These are phyloP conservation scores for Tuber calosporum DNA, from an alignment of 495 filamentous ascomycete genomes.

Conservation along the genomic window DNA sequence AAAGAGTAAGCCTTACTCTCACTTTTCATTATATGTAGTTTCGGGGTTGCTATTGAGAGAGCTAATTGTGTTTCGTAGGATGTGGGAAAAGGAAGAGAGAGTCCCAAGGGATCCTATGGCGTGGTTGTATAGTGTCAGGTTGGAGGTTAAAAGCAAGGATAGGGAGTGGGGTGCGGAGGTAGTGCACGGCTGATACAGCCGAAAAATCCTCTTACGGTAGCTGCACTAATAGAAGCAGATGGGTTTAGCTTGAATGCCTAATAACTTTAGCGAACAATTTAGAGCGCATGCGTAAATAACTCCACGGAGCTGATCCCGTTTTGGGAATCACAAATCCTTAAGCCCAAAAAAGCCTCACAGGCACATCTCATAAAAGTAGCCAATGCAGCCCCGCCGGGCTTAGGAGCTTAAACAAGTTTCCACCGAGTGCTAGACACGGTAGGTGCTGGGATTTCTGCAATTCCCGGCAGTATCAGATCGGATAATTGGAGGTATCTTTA, in stretches of 20 bases:
- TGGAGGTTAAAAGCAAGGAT: constrained; percentile 14
- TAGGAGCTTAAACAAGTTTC: not conserved
- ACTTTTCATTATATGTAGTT: not conserved
- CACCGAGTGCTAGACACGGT: not conserved
- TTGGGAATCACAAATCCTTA: not conserved
- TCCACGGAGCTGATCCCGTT: not conserved
- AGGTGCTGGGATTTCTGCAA: not conserved
- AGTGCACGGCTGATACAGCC: not conserved
- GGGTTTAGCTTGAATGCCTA: not conserved
- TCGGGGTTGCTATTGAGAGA: not conserved
- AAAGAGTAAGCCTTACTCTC: constrained; percentile 10
- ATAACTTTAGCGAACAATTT: not conserved
- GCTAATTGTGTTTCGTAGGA: not conserved
- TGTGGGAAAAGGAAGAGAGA: constrained; percentile 10
- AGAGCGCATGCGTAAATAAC: not conserved
- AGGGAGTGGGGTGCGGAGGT: not conserved
- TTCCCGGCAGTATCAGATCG: not conserved
- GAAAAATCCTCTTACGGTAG: not conserved
- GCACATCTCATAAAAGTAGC: not conserved
- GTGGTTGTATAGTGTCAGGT: constrained; percentile 37
- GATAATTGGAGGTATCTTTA: not conserved
- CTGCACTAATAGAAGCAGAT: not conserved
- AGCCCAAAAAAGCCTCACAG: not conserved
- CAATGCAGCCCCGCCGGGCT: not conserved
- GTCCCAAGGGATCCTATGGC: constrained; percentile 6